Conservation (phyloP, 2,329 filamentous ascomycete genomes). For the Xylariaceae sp. region DNA sequence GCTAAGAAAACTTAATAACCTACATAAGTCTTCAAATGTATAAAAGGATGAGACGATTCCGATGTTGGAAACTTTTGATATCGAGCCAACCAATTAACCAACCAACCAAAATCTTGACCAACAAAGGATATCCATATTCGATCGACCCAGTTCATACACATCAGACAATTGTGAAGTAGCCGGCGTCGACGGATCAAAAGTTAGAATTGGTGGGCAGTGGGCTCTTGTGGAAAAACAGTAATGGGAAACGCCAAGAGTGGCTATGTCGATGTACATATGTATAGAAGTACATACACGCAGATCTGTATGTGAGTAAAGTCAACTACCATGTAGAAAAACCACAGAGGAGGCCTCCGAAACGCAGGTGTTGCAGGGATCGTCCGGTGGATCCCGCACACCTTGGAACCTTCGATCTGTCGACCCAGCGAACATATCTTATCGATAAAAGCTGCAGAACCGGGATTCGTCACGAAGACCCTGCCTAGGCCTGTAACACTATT, state of each 20-base stretch:
- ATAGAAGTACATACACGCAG: neutral
- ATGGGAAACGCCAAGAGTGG: slow-evolving; percentile 27
- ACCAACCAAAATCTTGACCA: neutral
- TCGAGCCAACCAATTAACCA: neutral
- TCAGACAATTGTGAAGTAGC: neutral
- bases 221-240: no score
- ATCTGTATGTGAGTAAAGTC: neutral
- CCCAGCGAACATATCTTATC: neutral
- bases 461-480: no score
- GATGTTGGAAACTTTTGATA: neutral
- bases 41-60: no score
- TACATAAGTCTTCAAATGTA: no score
- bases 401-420: neutral
- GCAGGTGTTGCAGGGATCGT: neutral
- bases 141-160: neutral
- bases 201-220: neutral
- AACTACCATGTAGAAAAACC: neutral
- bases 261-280: slow-evolving; percentile 17
- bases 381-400: neutral
- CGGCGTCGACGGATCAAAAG: no score
- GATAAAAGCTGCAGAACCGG: neutral
- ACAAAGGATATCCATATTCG: neutral
- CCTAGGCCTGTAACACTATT: neutral
- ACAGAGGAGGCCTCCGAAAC: neutral
- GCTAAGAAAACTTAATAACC: neutral